Evolutionary conservation across 176 grass and related monocot genomes (phyloP).

Genomic region (Cenchrus americanus): DNA sequence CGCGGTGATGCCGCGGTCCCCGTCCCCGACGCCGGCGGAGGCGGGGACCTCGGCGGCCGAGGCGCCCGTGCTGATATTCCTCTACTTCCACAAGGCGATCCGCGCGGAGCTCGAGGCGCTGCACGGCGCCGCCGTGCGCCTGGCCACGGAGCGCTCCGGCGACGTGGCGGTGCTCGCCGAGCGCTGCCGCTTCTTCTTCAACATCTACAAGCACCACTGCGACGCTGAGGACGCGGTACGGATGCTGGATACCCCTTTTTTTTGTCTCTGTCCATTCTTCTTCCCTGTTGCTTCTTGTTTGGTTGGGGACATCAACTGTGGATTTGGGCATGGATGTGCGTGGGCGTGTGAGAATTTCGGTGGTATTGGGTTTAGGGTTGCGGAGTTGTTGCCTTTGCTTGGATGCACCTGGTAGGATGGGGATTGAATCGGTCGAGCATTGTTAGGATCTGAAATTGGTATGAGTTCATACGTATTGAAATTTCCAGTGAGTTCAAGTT

Average conservation of each 20-base stretch:
- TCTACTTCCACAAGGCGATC: constrained; percentile 99
- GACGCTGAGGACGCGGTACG: constrained; percentile 95
- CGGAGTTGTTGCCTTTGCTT: constrained; percentile 26
- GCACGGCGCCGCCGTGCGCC: constrained; percentile 70
- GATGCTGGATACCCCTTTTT: constrained; percentile 35
- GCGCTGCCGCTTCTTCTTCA: constrained; percentile 85
- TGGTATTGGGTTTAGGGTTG: constrained; percentile 53
- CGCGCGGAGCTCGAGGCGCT: constrained; percentile 78
- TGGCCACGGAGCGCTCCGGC: constrained; percentile 71
- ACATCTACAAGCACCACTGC: constrained; percentile 97
- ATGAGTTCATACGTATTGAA: constrained; percentile 29
- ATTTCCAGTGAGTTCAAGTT: constrained; percentile 26
- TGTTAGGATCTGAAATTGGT: constrained; percentile 60
- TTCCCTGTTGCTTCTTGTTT: neutral
- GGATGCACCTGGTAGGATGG: constrained; percentile 22
- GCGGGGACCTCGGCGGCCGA: constrained; percentile 58
- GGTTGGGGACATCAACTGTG: constrained; percentile 2
- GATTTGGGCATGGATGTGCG: constrained; percentile 34
- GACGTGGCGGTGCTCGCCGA: constrained; percentile 61
- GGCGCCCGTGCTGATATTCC: constrained; percentile 79
- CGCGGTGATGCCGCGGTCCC: constrained; percentile 58
- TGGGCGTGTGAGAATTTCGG: constrained; percentile 19
- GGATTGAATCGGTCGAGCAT: constrained; percentile 37
- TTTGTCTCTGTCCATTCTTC: constrained; percentile 14
- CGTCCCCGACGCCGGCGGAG: constrained; percentile 38